Evolutionary conservation across 345 rosid species (phyloP).

Genomic region (Syzygium aqueum): DNA sequence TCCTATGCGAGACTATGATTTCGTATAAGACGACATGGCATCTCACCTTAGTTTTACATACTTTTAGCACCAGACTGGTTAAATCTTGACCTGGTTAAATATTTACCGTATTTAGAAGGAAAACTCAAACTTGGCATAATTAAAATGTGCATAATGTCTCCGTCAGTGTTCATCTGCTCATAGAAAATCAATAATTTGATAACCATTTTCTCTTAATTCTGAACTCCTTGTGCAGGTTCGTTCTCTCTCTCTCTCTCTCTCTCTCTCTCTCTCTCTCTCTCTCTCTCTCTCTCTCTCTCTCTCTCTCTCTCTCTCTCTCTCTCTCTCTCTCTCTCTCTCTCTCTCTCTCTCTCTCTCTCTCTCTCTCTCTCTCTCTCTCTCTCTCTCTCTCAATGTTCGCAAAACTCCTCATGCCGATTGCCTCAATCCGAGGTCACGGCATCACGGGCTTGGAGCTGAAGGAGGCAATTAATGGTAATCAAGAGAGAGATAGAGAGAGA

Average conservation of each 20-base stretch:
- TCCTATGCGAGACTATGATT: not conserved
- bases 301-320: not conserved
- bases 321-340: not conserved
- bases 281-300: not conserved
- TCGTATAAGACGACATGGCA: not conserved
- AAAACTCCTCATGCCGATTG: not conserved
- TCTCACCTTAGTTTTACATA: not conserved
- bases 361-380: not conserved
- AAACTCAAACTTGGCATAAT: not conserved
- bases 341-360: not conserved
- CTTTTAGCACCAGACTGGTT: not conserved
- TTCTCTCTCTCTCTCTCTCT: not conserved
- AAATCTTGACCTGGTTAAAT: not conserved
- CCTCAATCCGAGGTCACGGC: not conserved
- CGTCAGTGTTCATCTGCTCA: not conserved
- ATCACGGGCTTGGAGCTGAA: not conserved
- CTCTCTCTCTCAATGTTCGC: not conserved
- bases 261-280: not conserved
- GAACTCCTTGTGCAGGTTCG: not conserved
- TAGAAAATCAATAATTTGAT: not conserved
- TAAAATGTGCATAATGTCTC: not conserved
- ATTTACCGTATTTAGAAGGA: not conserved
- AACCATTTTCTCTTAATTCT: not conserved
- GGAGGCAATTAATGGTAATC: not conserved
- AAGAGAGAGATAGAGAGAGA: not conserved